A percentile compares a stretch with the other conserved stretches of the same genome.
Conservation (phyloP, 2,329 filamentous ascomycete genomes). For the Nigrospora sphaerica region DNA sequence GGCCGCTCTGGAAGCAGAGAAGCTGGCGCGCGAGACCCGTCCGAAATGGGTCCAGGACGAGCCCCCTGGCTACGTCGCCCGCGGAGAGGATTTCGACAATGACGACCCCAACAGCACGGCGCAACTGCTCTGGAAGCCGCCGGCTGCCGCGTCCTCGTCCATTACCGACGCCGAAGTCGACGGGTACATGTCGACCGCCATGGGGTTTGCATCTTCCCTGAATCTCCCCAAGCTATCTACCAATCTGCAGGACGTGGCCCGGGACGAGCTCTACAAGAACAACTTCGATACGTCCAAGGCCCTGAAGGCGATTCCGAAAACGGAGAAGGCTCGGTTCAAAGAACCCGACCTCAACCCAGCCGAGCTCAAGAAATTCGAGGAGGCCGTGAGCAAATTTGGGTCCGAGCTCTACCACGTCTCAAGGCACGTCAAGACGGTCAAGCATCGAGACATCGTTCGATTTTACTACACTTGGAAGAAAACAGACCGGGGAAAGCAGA, state of each 20-base stretch:
- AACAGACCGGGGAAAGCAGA: slow-evolving; percentile 71
- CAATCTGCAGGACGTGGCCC: slow-evolving; percentile 80
- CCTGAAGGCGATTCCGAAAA: slow-evolving; percentile 59
- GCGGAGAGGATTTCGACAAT: slow-evolving; percentile 70
- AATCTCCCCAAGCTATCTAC: slow-evolving; percentile 67
- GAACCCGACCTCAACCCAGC: slow-evolving; percentile 74
- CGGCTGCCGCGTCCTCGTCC: slow-evolving; percentile 41
- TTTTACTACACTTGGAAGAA: slow-evolving; percentile 99
- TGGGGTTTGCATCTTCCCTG: slow-evolving; percentile 48
- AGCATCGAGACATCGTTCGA: slow-evolving; percentile 74
- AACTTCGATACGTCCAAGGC: slow-evolving; percentile 67
- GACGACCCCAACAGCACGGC: slow-evolving; percentile 71
- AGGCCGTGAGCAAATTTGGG: slow-evolving; percentile 81
- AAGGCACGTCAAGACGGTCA: slow-evolving; percentile 77
- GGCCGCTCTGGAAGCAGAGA: slow-evolving; percentile 76
- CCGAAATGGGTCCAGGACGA: slow-evolving; percentile 94
- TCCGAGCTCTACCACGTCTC: slow-evolving; percentile 82
- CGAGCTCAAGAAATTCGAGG: slow-evolving; percentile 86
- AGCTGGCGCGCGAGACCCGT: slow-evolving; percentile 68
- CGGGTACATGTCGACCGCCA: slow-evolving; percentile 68
- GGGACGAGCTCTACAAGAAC: slow-evolving; percentile 65
- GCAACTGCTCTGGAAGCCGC: slow-evolving; percentile 72
- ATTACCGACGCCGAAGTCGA: slow-evolving; percentile 55
- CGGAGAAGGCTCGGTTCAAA: slow-evolving; percentile 67
- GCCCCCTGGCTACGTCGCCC: slow-evolving; percentile 74